Evolutionary conservation across 805 yeast genomes (phyloP), one percentile per base, ranked within the genome.

Genomic region (Yamadazyma tumulicola): DNA sequence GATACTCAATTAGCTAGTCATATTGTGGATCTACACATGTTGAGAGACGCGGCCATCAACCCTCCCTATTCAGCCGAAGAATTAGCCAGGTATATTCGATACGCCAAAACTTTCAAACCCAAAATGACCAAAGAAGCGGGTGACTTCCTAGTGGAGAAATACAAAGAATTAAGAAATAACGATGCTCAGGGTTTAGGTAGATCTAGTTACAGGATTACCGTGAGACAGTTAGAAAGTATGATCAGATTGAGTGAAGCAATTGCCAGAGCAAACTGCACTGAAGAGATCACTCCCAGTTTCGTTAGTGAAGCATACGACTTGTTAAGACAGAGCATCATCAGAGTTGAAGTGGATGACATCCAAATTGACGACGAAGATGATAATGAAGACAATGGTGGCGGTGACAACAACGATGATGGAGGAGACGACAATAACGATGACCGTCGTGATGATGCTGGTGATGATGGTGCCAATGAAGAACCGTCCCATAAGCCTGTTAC

Each of bases 231-330:
- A 51, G 98, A 91, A 63, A 82, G 93, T 34, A 77, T 89, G 88
- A 82, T 93, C 46, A 76, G 98, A 54, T 71, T 93, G 39, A 80
- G 93, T 3, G 98, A 93, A 57, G 97, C 96, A 1, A 89, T 93
- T 60, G 97, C 98, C 1, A 74, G 96, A 46, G 97, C 97, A 18
- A 93, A 91, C 59, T 89, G 97, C 61, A 85, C 89, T 13, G 93
- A 85, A 44, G 88, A 79, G 43, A 81, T 88, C 35, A 79, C 91
- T 0, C 85, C 91, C 6, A 72, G 73, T 22, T 85, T 87, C 57
- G 97, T 91, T 29, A 83, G 89, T 3, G 97, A 93, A 55, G 98
- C 98, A 0, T 88, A 84, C 57, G 91, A 84, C 51, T 66, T 93
- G 43, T 69, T 93, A 49, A 78, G 93, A 55, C 95, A 87, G 61